These are phyloP conservation scores for Pyrenochaeta sp. DNA, from an alignment of 2,329 filamentous ascomycete species.

Conservation along the genomic window DNA sequence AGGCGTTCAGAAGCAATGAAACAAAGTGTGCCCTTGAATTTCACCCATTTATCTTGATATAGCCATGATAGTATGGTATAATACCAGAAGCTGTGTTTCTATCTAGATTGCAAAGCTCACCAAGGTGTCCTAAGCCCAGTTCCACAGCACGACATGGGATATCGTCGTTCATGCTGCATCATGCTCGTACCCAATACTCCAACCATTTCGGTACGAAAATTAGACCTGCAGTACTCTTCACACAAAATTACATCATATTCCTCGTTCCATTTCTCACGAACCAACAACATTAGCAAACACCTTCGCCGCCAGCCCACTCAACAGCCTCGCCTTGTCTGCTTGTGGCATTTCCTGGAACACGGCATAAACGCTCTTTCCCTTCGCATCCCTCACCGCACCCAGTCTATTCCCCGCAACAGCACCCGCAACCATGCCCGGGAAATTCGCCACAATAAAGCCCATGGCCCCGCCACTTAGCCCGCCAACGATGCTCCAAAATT, in stretches of 20 bases:
- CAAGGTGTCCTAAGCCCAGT: background rate
- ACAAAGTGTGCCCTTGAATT: background rate
- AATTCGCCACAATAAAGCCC: conserved; percentile 94
- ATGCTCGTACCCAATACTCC: background rate
- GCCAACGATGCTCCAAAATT: conserved; percentile 88
- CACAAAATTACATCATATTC: too few relatives aligned
- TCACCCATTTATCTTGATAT: too few relatives aligned
- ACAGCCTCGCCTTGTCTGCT: conserved; percentile 78
- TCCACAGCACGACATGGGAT: conserved; percentile 9
- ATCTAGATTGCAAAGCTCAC: background rate
- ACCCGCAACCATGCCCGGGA: conserved; percentile 87
- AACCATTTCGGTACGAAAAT: too few relatives aligned
- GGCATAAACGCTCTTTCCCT: conserved; percentile 92
- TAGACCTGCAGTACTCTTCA: too few relatives aligned
- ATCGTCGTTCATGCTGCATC: conserved; percentile 18
- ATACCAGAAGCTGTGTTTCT: background rate
- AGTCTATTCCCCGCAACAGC: conserved; percentile 91
- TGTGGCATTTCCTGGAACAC: conserved; percentile 91
- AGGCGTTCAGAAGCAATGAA: conserved; percentile 3
- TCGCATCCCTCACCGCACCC: conserved; percentile 88
- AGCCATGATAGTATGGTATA: too few relatives aligned
- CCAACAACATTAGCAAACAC: conserved; percentile 81
- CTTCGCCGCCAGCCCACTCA: conserved; percentile 85
- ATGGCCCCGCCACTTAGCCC: conserved; percentile 87
- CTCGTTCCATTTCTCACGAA: background rate